phyloP scores from a whole-genome alignment of 179 eudicot species.

The Vitellaria paradoxa region DNA sequence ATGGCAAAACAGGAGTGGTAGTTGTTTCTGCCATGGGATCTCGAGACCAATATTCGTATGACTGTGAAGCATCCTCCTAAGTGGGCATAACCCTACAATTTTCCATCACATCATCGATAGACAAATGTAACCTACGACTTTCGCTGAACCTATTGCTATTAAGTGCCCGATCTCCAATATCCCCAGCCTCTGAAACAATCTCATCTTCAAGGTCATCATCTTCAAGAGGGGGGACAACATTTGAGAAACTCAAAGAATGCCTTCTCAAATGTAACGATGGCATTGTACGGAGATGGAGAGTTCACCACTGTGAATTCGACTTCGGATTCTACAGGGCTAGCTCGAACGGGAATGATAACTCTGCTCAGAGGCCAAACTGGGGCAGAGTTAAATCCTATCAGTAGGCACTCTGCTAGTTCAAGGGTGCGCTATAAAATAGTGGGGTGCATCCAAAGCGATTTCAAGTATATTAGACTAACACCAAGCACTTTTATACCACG shows the following conservation, averaged over 20 bases:
- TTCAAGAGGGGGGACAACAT: slow-evolving; percentile 1
- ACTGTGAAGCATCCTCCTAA: slow-evolving; percentile 25
- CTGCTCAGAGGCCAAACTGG: no score
- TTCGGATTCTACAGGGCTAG: no score
- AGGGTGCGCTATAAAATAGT: no score
- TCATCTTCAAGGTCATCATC: slow-evolving; percentile 37
- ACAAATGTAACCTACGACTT: slow-evolving; percentile 28
- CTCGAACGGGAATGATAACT: no score
- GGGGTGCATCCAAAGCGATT: no score
- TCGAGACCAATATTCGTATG: slow-evolving; percentile 19
- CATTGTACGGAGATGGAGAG: no score
- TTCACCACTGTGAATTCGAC: no score
- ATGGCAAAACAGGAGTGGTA: slow-evolving; percentile 26
- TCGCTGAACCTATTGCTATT: slow-evolving; percentile 30
- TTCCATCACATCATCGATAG: slow-evolving; percentile 24
- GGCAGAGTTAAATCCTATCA: no score
- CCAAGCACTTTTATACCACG: no score
- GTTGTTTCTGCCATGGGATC: slow-evolving; percentile 15
- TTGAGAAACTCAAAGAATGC: slow-evolving; percentile 30
- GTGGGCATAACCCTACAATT: slow-evolving; percentile 24
- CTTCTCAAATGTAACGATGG: no score
- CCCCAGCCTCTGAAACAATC: slow-evolving; percentile 56
- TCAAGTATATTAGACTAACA: no score
- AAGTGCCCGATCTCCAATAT: slow-evolving; percentile 55
- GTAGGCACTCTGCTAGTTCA: no score